These are phyloP conservation scores for Eucalyptus sp. DNA, from an alignment of 345 rosid genomes.

Conservation along the genomic window DNA sequence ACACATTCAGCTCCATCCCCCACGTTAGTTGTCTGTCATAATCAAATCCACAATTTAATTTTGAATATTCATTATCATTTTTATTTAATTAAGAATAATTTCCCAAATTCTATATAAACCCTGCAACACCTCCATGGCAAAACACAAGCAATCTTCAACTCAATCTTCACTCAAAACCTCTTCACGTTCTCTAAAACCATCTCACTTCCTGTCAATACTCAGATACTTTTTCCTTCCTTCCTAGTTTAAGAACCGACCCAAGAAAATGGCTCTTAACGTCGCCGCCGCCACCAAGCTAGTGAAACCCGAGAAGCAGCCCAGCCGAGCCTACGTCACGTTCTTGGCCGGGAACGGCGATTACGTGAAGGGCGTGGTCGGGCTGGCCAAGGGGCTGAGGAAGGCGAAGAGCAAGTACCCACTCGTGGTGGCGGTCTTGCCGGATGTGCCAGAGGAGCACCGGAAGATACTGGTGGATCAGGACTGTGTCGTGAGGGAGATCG, in stretches of 20 bases:
- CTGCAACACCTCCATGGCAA: background rate
- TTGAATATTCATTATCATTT: background rate
- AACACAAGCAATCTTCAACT: background rate
- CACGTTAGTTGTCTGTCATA: background rate
- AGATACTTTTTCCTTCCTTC: background rate
- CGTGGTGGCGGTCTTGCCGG: constrained; percentile 30
- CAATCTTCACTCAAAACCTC: background rate
- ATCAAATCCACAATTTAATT: background rate
- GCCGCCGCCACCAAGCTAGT: background rate
- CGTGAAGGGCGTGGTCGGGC: background rate
- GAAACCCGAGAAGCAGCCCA: constrained; percentile 7
- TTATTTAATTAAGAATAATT: background rate
- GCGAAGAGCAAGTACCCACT: constrained; percentile 22
- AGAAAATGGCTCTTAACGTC: background rate
- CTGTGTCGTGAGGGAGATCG: constrained; percentile 24
- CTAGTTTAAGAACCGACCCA: background rate
- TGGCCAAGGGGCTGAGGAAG: constrained; percentile 36
- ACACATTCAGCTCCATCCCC: background rate
- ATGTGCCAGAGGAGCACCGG: constrained; percentile 32
- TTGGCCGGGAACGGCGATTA: background rate
- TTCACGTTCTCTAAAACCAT: background rate
- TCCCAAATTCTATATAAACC: background rate
- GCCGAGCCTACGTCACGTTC: background rate
- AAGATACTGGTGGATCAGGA: constrained; percentile 19
- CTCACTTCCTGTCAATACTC: background rate